A percentile compares a stretch with the other conserved stretches of the same genome.
Conservation (phyloP, 345 rosid genomes). For the Limnanthes douglasii region DNA sequence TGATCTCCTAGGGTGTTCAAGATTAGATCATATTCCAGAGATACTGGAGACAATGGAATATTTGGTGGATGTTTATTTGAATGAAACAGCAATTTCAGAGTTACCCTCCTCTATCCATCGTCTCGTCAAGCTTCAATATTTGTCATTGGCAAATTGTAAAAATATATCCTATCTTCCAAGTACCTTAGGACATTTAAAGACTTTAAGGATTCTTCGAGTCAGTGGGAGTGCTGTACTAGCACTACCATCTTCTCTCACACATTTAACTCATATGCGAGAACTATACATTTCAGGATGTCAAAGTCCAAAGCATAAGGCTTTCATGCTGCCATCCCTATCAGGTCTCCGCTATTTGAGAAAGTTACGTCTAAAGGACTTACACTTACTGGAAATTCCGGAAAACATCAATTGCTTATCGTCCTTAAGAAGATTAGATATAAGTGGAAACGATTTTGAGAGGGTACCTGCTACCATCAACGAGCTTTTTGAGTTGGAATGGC, state of each 20-base stretch:
- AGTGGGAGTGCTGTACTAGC: neutral
- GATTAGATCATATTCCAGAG: constrained; percentile 7
- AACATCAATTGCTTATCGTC: constrained; percentile 2
- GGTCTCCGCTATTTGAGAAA: neutral
- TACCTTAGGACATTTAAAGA: neutral
- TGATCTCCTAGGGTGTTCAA: neutral
- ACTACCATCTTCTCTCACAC: neutral
- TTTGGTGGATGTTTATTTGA: neutral
- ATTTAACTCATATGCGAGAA: neutral
- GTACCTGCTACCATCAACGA: constrained; percentile 2
- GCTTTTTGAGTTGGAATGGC: neutral
- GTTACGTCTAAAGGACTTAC: neutral
- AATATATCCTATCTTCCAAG: neutral
- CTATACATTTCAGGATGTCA: neutral
- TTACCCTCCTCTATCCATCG: neutral
- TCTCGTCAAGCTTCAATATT: neutral
- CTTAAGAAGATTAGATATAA: neutral
- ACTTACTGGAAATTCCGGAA: neutral
- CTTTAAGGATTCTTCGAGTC: neutral
- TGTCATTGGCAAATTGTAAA: neutral
- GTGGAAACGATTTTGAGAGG: neutral
- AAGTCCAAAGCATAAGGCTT: neutral
- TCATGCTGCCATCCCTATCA: neutral
- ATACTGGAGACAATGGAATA: neutral
- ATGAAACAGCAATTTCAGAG: constrained; percentile 3